Conservation (phyloP, 2,329 filamentous ascomycete species). For the Berkeleyomyces rouxiae region DNA sequence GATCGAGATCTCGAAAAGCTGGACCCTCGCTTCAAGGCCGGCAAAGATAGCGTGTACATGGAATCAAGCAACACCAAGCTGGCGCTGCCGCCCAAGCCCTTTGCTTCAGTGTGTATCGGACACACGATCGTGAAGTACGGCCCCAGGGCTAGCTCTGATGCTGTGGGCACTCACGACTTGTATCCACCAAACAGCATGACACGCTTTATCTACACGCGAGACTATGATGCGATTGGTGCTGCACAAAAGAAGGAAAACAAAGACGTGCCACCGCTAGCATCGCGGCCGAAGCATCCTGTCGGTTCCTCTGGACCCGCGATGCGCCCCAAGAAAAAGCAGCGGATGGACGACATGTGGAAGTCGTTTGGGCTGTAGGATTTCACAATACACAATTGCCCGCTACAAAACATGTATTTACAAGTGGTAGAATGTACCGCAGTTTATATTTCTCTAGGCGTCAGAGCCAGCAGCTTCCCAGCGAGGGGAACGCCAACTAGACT, state of each 20-base stretch:
- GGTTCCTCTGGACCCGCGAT: constrained; percentile 16
- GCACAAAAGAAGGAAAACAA: not conserved
- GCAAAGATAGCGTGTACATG: not conserved
- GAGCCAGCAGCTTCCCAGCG: constrained; percentile 2
- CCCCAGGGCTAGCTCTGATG: not conserved
- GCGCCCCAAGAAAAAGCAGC: constrained; percentile 20
- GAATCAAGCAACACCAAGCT: not conserved
- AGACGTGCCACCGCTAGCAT: not conserved
- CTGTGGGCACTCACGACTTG: not conserved
- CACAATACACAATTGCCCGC: not conserved
- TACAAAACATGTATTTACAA: not conserved
- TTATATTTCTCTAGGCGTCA: constrained; percentile 22
- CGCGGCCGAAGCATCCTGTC: not conserved
- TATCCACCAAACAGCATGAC: not conserved
- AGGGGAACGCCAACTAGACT: constrained; percentile 21
- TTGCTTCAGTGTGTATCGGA: constrained; percentile 1
- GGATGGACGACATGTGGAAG: constrained; percentile 20
- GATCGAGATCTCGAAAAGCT: constrained; percentile 6
- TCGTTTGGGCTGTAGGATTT: not conserved
- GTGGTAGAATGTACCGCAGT: constrained; percentile 18
- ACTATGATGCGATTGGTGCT: not conserved
- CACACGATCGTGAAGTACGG: not conserved
- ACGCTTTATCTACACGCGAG: not conserved
- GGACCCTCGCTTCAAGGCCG: not conserved
- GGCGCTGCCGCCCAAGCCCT: constrained; percentile 6